Base-by-base conservation (phyloP, 1,284 basidiomycete species). In the Trametes pubescens region DNA sequence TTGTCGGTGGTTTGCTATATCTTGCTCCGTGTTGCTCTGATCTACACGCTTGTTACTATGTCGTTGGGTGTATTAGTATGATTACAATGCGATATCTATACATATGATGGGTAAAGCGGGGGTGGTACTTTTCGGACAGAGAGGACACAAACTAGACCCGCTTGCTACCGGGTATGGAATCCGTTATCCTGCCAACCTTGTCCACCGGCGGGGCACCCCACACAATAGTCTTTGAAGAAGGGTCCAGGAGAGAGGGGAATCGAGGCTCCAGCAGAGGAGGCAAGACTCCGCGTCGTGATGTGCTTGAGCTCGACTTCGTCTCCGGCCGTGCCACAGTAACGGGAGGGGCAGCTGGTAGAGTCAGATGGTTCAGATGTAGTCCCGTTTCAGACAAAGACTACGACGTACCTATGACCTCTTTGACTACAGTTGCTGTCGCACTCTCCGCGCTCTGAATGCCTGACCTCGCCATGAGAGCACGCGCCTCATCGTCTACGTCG, bases 401-500 rank as follows among this genome's bases (percentile, higher is more conserved):
- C 54, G 61, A 48, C 35, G 58, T 62, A 2, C 61, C 68, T 34
- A 64, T 67, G 26, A 64, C 49, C 16, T 57, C 56, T 14, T 40
- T 53, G 43, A 56, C 63, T 69, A 62, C 72, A 65, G 57, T 65
- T 44, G 59, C 65, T 44, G 59, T 72, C 61, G 61, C 66, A 40
- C 67, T 66, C 68, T 68, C 72, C 44, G 68, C 62, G 24, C 72
- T 73, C 66, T 74, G 73, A 44, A 77, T 73, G 38, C 79, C 77
- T 0, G 79, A 73, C 32, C 79, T 77, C 1, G 80, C 80, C 64
- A 68, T 65, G 67, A 90, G 79, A 47, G 83, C 85, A 64, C 79
- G 80, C 47, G 88, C 92, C 74, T 92, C 90, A 67, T 92, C 89
- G 71, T 94, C 92, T 43, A 93, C 83, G 72, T 94, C 92, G 65